Conservation (phyloP, 2,329 filamentous ascomycete species). For the Diaporthe destruens region DNA sequence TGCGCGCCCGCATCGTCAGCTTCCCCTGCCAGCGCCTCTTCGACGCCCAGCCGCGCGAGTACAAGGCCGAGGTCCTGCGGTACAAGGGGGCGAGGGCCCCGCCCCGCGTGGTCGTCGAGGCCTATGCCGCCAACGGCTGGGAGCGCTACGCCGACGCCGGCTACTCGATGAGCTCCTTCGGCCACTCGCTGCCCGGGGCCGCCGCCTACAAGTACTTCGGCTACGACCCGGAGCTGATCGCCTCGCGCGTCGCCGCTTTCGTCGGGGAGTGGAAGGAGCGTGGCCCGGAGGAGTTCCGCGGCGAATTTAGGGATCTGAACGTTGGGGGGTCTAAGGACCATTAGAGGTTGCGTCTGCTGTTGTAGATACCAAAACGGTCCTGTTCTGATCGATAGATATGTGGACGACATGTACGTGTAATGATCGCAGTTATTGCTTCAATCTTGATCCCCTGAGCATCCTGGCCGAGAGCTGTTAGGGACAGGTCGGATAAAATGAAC, state of each 20-base stretch:
- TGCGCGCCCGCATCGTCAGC: conserved; percentile 52
- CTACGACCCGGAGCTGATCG: conserved; percentile 59
- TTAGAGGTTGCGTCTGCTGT: conserved; percentile 4
- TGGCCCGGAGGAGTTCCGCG: conserved; percentile 6
- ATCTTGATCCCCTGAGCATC: not conserved
- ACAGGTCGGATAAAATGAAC: not conserved
- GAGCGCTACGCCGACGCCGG: conserved; percentile 67
- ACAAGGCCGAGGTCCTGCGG: conserved; percentile 55
- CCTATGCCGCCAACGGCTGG: conserved; percentile 66
- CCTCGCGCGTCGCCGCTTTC: conserved; percentile 41
- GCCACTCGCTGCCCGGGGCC: conserved; percentile 63
- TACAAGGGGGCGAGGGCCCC: conserved; percentile 48
- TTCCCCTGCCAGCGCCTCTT: conserved; percentile 55
- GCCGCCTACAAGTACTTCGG: conserved; percentile 66
- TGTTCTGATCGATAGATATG: not conserved
- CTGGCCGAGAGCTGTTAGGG: not conserved
- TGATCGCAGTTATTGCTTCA: not conserved
- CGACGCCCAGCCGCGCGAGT: conserved; percentile 50
- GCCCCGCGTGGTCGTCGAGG: conserved; percentile 62
- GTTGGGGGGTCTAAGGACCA: not conserved
- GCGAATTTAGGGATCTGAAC: conserved; percentile 26
- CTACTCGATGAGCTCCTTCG: conserved; percentile 61
- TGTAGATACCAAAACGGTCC: not conserved
- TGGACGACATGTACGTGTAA: not conserved
- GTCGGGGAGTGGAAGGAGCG: conserved; percentile 31